phyloP scores from a whole-genome alignment of 2,329 filamentous ascomycete species.

The Penicillium paneum region DNA sequence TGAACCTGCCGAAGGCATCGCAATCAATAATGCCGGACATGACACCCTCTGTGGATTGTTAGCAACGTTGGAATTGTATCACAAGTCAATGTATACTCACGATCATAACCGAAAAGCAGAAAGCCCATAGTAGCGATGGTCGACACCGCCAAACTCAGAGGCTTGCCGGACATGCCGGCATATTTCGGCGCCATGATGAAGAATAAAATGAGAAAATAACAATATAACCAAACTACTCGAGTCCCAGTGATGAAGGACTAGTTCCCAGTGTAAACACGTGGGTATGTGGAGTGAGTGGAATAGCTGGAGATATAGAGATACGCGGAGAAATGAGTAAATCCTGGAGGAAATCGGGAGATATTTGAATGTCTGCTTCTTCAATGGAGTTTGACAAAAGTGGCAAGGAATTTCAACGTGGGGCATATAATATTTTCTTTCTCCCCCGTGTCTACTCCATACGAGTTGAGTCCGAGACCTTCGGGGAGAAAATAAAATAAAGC shows the following conservation, averaged over 20 bases:
- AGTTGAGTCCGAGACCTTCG: not conserved
- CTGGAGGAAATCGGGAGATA: slow-evolving; percentile 21
- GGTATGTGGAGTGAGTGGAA: not conserved
- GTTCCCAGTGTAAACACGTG: slow-evolving; percentile 5
- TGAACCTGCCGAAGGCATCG: slow-evolving; percentile 32
- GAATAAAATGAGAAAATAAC: not conserved
- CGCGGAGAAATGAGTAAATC: slow-evolving; percentile 15
- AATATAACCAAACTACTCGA: not conserved
- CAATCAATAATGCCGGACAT: slow-evolving; percentile 41
- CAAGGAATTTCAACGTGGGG: slow-evolving; percentile 24
- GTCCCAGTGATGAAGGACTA: not conserved
- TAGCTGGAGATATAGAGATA: slow-evolving; percentile 9
- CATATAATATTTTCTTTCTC: slow-evolving; percentile 6
- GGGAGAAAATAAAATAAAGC: not conserved
- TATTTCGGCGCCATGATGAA: slow-evolving; percentile 52
- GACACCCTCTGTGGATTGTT: slow-evolving; percentile 31
- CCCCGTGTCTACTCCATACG: slow-evolving; percentile 6
- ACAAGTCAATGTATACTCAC: slow-evolving; percentile 27
- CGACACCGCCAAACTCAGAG: slow-evolving; percentile 57
- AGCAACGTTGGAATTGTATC: not conserved
- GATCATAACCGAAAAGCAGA: slow-evolving; percentile 59
- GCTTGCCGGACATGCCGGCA: slow-evolving; percentile 58
- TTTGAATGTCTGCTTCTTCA: slow-evolving; percentile 27
- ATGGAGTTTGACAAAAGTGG: slow-evolving; percentile 15
- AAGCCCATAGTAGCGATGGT: slow-evolving; percentile 64